Percentiles rank a stretch among this genome's conserved stretches.
phyloP scores from a whole-genome alignment of 106 monocot genomes.

The Platanthera zijinensis region DNA sequence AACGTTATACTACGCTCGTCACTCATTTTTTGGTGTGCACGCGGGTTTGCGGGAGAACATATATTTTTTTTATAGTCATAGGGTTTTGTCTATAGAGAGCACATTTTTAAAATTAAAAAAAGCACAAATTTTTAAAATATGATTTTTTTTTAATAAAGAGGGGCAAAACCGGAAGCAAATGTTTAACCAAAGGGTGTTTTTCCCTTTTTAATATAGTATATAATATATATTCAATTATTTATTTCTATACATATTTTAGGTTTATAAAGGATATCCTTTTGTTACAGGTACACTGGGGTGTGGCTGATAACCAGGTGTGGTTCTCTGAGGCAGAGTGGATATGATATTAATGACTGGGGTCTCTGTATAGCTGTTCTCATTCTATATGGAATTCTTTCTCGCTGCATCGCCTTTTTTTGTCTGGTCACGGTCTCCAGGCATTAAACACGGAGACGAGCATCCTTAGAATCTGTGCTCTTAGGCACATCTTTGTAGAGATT shows the following conservation, averaged over 20 bases:
- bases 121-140: too few relatives aligned
- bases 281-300: conserved; percentile 76
- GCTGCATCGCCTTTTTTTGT: conserved; percentile 72
- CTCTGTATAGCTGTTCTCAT: conserved; percentile 63
- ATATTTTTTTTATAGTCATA: too few relatives aligned
- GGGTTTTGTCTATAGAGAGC: too few relatives aligned
- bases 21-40: too few relatives aligned
- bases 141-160: too few relatives aligned
- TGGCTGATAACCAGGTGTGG: conserved; percentile 85
- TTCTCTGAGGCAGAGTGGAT: conserved; percentile 34
- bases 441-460: not conserved
- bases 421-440: conserved; percentile 61
- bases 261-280: not conserved
- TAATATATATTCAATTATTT: too few relatives aligned
- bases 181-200: too few relatives aligned
- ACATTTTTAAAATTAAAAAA: too few relatives aligned
- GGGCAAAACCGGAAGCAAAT: too few relatives aligned
- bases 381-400: conserved; percentile 56
- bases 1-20: too few relatives aligned
- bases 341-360: conserved; percentile 48
- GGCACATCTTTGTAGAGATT: not conserved
- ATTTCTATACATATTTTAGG: not conserved
- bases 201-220: too few relatives aligned
- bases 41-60: too few relatives aligned
- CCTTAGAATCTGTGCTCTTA: not conserved